phyloP scores from a whole-genome alignment of 371 early-diverging fungal species.

The Zychaea mexicana region DNA sequence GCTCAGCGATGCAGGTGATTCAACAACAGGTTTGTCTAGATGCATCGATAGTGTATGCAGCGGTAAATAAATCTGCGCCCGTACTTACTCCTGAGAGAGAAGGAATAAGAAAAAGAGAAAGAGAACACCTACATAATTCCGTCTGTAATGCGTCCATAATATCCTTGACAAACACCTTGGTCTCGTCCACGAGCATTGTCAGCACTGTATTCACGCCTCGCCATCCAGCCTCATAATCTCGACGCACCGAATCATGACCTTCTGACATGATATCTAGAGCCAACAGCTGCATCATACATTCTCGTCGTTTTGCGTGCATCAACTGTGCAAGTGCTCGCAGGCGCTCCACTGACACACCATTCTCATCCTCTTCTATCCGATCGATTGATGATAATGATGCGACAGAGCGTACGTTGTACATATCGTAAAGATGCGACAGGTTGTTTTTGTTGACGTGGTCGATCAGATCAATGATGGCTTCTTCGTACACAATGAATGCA shows the following conservation, averaged over 20 bases:
- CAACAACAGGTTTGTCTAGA: conserved; percentile 30
- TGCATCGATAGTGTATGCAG: not conserved
- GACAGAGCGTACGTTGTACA: conserved; percentile 48
- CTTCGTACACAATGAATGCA: conserved; percentile 45
- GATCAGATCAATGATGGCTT: conserved; percentile 42
- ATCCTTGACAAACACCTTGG: conserved; percentile 28
- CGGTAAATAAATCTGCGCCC: not conserved
- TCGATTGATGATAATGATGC: conserved; percentile 39
- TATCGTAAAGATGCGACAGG: conserved; percentile 39
- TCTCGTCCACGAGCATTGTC: conserved; percentile 27
- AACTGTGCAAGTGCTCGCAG: conserved; percentile 38
- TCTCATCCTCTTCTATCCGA: conserved; percentile 14
- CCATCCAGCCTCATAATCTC: conserved; percentile 37
- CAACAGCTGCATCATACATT: conserved; percentile 50
- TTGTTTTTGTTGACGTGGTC: conserved; percentile 35
- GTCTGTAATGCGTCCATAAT: conserved; percentile 30
- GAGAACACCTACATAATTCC: conserved; percentile 38
- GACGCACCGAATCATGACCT: conserved; percentile 30
- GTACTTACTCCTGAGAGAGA: not conserved
- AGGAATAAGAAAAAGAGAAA: not conserved
- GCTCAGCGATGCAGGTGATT: conserved; percentile 1
- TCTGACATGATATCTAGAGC: conserved; percentile 39
- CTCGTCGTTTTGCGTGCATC: conserved; percentile 51
- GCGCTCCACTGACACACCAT: conserved; percentile 32
- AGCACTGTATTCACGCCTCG: conserved; percentile 30